Conservation (phyloP, 768 basidiomycete species). For the Leucosporidium scottii region DNA sequence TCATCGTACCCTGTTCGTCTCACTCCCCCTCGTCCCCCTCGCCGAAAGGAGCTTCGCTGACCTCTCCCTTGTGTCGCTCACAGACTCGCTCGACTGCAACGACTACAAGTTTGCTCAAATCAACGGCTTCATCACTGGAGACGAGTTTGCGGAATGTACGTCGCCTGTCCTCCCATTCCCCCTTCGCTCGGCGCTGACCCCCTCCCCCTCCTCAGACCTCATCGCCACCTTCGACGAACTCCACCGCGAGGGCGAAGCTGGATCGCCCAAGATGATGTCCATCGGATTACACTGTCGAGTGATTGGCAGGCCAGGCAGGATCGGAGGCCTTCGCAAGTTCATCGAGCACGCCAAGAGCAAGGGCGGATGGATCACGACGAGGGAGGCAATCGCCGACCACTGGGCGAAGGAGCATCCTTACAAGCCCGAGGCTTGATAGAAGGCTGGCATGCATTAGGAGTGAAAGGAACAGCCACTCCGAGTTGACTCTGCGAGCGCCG, state of each 20-base stretch:
- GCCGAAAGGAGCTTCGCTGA: too few species aligned
- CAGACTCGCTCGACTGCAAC: slow-evolving; percentile 15
- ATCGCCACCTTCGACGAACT: slow-evolving; percentile 20
- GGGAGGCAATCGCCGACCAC: slow-evolving; percentile 39
- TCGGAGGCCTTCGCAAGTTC: slow-evolving; percentile 36
- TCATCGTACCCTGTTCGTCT: slow-evolving; percentile 34
- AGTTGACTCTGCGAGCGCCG: too few species aligned
- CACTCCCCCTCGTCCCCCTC: background rate
- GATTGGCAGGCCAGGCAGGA: slow-evolving; percentile 35
- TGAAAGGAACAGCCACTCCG: too few species aligned
- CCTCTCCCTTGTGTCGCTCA: too few species aligned
- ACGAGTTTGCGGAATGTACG: background rate
- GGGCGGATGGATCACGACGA: slow-evolving; percentile 37
- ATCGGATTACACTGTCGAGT: slow-evolving; percentile 38
- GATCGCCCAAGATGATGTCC: slow-evolving; percentile 31
- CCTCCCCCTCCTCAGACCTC: background rate
- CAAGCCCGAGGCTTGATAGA: too few species aligned
- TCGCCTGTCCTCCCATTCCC: background rate
- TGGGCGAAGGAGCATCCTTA: slow-evolving; percentile 32
- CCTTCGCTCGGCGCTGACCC: background rate
- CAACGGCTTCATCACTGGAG: slow-evolving; percentile 6
- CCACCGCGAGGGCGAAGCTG: background rate
- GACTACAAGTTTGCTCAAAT: slow-evolving; percentile 2
- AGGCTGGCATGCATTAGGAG: too few species aligned
- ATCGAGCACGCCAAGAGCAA: slow-evolving; percentile 34